Evolutionary conservation across 257 asterid species (phyloP).

Genomic region (Solanum virginianum): DNA sequence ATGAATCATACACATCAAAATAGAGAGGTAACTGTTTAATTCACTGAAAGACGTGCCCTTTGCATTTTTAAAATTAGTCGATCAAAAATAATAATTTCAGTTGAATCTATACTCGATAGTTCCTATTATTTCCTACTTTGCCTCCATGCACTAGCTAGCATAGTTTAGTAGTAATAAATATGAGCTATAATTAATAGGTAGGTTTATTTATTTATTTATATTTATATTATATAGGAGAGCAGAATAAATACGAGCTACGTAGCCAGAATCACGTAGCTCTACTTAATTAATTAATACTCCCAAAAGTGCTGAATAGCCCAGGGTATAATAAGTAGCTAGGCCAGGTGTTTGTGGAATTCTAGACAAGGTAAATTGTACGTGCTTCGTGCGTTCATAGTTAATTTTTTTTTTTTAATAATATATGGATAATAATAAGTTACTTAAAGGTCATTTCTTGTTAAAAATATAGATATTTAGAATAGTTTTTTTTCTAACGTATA

Average conservation of each 20-base stretch:
- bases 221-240: neutral
- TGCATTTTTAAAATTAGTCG: neutral
- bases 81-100: neutral
- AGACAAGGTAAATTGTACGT: no score
- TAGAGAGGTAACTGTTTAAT: neutral
- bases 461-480: no score
- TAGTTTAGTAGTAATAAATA: neutral
- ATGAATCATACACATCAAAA: neutral
- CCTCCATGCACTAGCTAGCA: neutral
- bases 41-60: neutral
- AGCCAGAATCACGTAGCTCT: neutral
- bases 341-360: neutral
- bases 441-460: no score
- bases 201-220: neutral
- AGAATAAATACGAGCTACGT: neutral
- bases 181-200: neutral
- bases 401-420: no score
- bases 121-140: neutral
- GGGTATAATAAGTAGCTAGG: neutral
- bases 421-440: no score
- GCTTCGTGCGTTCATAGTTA: no score
- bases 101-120: neutral
- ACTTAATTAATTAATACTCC: neutral
- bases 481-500: no score
- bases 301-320: neutral